A percentile compares a stretch with the other conserved stretches of the same genome.
Evolutionary conservation across 345 rosid genomes (phyloP).

Genomic region (Barbarea vulgaris): DNA sequence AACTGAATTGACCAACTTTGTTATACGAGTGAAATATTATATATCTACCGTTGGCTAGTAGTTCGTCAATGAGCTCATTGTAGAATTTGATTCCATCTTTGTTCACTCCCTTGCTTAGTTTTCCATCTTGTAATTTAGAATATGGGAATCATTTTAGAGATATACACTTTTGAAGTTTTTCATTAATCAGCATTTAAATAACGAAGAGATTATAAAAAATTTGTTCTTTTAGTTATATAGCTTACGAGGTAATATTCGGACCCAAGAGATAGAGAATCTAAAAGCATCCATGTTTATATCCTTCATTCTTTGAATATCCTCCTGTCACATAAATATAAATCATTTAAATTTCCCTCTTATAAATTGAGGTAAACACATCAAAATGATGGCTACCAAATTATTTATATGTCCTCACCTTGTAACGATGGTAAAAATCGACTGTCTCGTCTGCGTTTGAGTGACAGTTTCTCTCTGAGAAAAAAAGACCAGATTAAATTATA

Average conservation of each 20-base stretch:
- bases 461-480: conserved; percentile 33
- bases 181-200: not conserved
- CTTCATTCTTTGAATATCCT: conserved; percentile 45
- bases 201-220: not conserved
- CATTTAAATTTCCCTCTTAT: not conserved
- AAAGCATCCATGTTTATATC: conserved; percentile 45
- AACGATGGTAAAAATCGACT: conserved; percentile 42
- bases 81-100: conserved; percentile 48
- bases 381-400: not conserved
- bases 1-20: not conserved
- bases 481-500: too few relatives aligned
- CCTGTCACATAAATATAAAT: conserved; percentile 26
- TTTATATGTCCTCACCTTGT: conserved; percentile 33
- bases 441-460: conserved; percentile 34
- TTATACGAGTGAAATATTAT: not conserved
- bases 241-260: conserved; percentile 51
- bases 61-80: conserved; percentile 52
- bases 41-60: conserved; percentile 43
- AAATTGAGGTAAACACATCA: not conserved
- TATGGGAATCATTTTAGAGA: not conserved
- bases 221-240: not conserved
- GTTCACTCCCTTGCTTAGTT: conserved; percentile 49
- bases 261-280: conserved; percentile 60
- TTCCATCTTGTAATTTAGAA: conserved; percentile 40
- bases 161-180: not conserved